Percentiles rank a stretch among this genome's conserved stretches.
phyloP scores from a whole-genome alignment of 805 yeast genomes.

The Peterozyma toletana region DNA sequence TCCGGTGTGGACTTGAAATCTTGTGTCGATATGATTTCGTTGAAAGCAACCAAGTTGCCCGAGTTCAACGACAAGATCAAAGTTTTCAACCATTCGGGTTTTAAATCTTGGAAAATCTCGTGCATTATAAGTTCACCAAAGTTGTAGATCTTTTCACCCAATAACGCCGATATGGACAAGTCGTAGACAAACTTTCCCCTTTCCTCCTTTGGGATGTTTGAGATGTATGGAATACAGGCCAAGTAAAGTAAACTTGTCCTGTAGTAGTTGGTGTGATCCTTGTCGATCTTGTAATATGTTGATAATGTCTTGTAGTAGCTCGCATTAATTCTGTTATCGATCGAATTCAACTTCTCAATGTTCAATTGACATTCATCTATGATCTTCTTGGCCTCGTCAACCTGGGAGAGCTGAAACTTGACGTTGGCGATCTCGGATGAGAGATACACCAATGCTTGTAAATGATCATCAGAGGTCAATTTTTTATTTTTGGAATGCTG shows the following conservation, averaged over 20 bases:
- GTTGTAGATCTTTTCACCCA: conserved; percentile 89
- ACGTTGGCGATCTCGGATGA: conserved; percentile 71
- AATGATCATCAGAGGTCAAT: conserved; percentile 21
- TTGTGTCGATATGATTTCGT: conserved; percentile 22
- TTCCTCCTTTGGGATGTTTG: conserved; percentile 17
- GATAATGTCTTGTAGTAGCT: conserved; percentile 79
- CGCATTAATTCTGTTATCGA: conserved; percentile 65
- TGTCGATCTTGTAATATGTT: conserved; percentile 63
- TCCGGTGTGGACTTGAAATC: conserved; percentile 9
- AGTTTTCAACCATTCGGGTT: conserved; percentile 62
- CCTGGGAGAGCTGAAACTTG: conserved; percentile 34
- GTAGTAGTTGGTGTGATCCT: conserved; percentile 78
- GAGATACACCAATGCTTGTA: conserved; percentile 51
- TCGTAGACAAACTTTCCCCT: conserved; percentile 49
- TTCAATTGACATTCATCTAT: conserved; percentile 54
- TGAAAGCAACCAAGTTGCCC: conserved; percentile 70
- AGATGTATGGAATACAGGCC: conserved; percentile 46
- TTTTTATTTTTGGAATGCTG: conserved; percentile 21
- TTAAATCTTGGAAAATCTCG: conserved; percentile 56
- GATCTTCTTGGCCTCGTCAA: conserved; percentile 56
- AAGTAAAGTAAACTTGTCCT: conserved; percentile 74
- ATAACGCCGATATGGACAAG: conserved; percentile 75
- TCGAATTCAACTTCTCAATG: conserved; percentile 49
- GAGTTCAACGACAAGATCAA: conserved; percentile 64
- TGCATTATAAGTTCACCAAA: conserved; percentile 93